Base-by-base conservation (phyloP, 192 early-diverging fungal genomes). In the Coemansia erecta region DNA sequence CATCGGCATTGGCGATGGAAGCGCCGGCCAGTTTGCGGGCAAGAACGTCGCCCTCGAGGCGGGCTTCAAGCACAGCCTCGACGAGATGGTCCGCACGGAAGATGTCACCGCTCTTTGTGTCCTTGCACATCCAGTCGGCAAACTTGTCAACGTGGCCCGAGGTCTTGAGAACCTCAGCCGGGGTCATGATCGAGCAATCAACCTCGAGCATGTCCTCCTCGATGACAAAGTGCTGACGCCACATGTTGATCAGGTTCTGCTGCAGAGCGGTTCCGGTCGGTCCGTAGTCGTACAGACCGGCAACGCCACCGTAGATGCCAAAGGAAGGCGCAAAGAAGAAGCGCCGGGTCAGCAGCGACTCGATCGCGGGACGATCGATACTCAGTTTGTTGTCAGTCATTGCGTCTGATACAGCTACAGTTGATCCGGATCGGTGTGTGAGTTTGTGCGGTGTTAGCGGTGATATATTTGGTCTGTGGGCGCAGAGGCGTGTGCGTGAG, bases 141-240 rank as follows among this genome's bases (percentile, higher is more conserved):
- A 99, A 99, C 53, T 92, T 90, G 40, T 97, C 97, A 19, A 99
- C 97, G 83, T 99, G 97, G 54, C 97, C 97, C 33, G 97, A 99
- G 26, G 97, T 97, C 83, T 98, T 95, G 44, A 94, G 77, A 12
- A 99, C 97, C 55, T 91, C 87, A 46, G 92, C 84, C 8, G 92
- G 94, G n/a, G 97, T 98, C 81, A 99, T 87, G 78, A 97, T 97
- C 33, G 94, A 89, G 68, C 92, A 94, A 67, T 99, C 97, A 24
- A 99, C 84, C 83, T 99, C 97, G 12, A 99, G 89, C 97, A 99
- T 99, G 56, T 99, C 94, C 80, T 99, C 97, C 73, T 99, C 97
- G 15, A 99, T 83, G 6, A 99, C 88, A 81, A 99, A 99, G 83
- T 96, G 94, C 77, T 91, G 89, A 59, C 93, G 85, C 95, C 95